Evolutionary conservation across 148 eudicot species (phyloP).

Genomic region (Mesembryanthemum crystallinum): DNA sequence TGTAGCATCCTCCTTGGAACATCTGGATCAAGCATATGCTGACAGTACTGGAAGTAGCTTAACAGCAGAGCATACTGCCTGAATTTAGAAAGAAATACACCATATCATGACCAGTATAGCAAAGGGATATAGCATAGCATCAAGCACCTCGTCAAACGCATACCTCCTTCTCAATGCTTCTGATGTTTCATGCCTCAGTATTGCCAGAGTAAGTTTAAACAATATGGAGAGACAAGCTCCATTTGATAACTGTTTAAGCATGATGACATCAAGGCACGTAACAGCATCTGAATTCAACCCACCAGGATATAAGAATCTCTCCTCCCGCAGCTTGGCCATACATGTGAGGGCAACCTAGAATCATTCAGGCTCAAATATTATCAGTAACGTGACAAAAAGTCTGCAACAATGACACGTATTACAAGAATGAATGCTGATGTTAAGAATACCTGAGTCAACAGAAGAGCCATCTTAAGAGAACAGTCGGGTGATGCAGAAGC

Average conservation of each 20-base stretch:
- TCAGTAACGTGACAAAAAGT: conserved; percentile 11
- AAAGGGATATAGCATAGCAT: not conserved
- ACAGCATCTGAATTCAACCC: conserved; percentile 65
- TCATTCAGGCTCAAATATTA: conserved; percentile 11
- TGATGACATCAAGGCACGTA: conserved; percentile 71
- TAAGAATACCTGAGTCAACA: conserved; percentile 68
- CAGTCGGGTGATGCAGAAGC: conserved; percentile 90
- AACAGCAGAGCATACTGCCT: conserved; percentile 93
- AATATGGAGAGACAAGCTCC: conserved; percentile 85
- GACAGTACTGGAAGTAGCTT: conserved; percentile 94
- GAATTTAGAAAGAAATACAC: conserved; percentile 27
- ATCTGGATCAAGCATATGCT: conserved; percentile 91
- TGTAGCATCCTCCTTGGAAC: conserved; percentile 78
- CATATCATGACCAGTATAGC: conserved; percentile 3
- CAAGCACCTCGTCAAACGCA: conserved; percentile 9
- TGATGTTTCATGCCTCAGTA: conserved; percentile 83
- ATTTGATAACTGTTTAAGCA: conserved; percentile 82
- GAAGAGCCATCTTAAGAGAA: conserved; percentile 85
- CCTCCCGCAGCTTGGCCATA: conserved; percentile 96
- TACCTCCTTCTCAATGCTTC: conserved; percentile 97
- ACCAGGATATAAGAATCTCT: conserved; percentile 67
- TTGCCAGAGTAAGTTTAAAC: conserved; percentile 73
- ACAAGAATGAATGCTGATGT: not conserved
- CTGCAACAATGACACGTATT: not conserved
- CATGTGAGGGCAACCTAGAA: conserved; percentile 80